A percentile compares a stretch with the other conserved stretches of the same genome.
phyloP scores from a whole-genome alignment of 352 stramenopile genomes.

The Halophytophthora batemanensis region DNA sequence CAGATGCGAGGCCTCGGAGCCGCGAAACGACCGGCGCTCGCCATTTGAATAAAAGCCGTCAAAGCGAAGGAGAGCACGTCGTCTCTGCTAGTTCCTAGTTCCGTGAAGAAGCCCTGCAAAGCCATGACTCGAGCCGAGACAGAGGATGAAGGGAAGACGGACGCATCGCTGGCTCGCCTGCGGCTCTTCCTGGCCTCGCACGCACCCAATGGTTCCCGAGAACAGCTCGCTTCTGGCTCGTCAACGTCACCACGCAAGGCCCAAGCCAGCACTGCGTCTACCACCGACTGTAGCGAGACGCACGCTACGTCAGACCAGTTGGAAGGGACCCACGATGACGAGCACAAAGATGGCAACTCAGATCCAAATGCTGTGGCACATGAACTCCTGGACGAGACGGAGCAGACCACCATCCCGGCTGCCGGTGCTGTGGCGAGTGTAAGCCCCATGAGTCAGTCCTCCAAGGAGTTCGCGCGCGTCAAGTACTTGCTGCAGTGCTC shows the following conservation, averaged over 20 bases:
- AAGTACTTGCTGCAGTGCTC: constrained; percentile 70
- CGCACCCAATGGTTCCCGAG: constrained; percentile 16
- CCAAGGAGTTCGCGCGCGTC: constrained; percentile 59
- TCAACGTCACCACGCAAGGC: neutral
- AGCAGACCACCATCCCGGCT: constrained; percentile 27
- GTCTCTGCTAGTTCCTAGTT: too few relatives aligned
- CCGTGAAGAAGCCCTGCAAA: too few relatives aligned
- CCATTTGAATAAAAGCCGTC: too few relatives aligned
- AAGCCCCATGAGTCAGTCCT: constrained; percentile 33
- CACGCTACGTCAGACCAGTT: too few relatives aligned
- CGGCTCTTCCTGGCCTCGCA: constrained; percentile 39
- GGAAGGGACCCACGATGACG: constrained; percentile 2
- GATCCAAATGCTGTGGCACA: constrained; percentile 13
- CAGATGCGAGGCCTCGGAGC: too few relatives aligned
- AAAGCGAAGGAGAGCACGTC: too few relatives aligned
- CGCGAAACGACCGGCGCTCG: too few relatives aligned
- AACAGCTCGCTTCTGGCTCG: constrained; percentile 1
- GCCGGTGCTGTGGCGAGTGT: constrained; percentile 43
- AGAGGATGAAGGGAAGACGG: constrained; percentile 19
- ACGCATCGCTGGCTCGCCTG: constrained; percentile 28
- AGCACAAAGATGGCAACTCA: neutral
- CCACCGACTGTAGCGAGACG: too few relatives aligned
- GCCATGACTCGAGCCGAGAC: too few relatives aligned
- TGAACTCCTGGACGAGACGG: constrained; percentile 16
- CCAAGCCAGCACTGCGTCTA: too few relatives aligned